Base-by-base conservation (phyloP, 2,329 filamentous ascomycete species). In the Fusarium veterinarium region DNA sequence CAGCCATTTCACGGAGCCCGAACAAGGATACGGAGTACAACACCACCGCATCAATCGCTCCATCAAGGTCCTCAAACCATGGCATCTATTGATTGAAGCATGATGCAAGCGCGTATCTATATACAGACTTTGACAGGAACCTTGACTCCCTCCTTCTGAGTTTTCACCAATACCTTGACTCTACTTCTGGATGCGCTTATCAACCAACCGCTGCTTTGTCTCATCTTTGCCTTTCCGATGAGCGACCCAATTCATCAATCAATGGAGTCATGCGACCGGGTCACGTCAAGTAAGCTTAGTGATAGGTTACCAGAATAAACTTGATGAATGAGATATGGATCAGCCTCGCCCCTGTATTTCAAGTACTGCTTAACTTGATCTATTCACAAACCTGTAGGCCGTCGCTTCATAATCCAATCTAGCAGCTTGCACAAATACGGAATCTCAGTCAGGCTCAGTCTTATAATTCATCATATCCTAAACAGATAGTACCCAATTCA, bases 381-480 rank as follows among this genome's bases (percentile, higher is more conserved):
- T 25, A 4, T 16, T 11, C n/a, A 19, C 11, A 10, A 13, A 51
- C 28, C 13, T 8, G 3, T 23, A 17, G 7, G 16, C 10, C 10
- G 6, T 9, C 3, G 3, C 14, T 23, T 14, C n/a, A 3, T 19
- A 2, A 20, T 25, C 6, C 6, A 35, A 5, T 5, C 11, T 4
- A 11, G 16, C 16, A 23, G 14, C n/a, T 3, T 10, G 14, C 6
- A 33, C 6, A 2, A 20, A 51, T 2, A 19, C 3, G 0, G 6
- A 3, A 20, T 8, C 45, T 8, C 11, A 19, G 3, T 8, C 2
- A 51, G 6, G 19, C 0, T 13, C 2, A 10, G 0, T 14, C 3
- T 19, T 3, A 10, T 2, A 13, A 17, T 16, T 16, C 1, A 14
- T 45, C 8, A 10, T n/a, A 30, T 13, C 19, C 10, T 19, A 58